Percentiles rank a stretch among this genome's conserved stretches.
These are phyloP conservation scores for Olyra latifolia DNA, from an alignment of 176 grass and related monocot species.

Conservation along the genomic window DNA sequence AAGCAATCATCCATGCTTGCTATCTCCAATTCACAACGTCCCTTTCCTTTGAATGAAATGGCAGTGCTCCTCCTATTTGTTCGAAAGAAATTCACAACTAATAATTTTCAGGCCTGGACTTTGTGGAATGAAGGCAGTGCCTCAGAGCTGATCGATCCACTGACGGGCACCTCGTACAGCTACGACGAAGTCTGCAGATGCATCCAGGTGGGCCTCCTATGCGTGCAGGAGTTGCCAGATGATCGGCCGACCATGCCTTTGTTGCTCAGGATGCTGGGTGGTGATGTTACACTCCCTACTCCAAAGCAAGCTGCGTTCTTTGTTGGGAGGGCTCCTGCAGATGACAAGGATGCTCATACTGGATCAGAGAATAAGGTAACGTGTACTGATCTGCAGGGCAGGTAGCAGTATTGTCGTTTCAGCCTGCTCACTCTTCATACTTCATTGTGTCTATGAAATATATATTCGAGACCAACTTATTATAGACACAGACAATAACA, in stretches of 20 bases:
- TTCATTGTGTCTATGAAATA: no score
- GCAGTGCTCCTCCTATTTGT: no score
- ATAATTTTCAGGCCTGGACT: slow-evolving; percentile 59
- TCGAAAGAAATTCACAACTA: not conserved
- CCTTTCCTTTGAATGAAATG: no score
- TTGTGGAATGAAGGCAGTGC: slow-evolving; percentile 44
- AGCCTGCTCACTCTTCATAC: not conserved
- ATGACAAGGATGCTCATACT: not conserved
- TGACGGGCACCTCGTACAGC: slow-evolving; percentile 31
- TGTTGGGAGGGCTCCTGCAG: slow-evolving; percentile 17
- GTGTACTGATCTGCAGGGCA: slow-evolving; percentile 35
- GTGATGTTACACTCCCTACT: slow-evolving; percentile 43
- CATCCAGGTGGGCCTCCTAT: slow-evolving; percentile 71
- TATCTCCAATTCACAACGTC: no score
- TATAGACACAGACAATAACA: no score
- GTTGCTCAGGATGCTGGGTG: slow-evolving; percentile 55
- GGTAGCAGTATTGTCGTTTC: slow-evolving; percentile 7
- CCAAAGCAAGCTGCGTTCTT: slow-evolving; percentile 61
- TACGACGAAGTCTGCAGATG: slow-evolving; percentile 47
- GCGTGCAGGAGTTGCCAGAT: slow-evolving; percentile 60
- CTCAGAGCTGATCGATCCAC: slow-evolving; percentile 50
- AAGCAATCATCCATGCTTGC: no score
- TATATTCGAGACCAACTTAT: no score
- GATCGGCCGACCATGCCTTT: slow-evolving; percentile 62
- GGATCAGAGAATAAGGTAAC: slow-evolving; percentile 39